Evolutionary conservation across 768 basidiomycete species (phyloP).

Genomic region (Epithele typhae): DNA sequence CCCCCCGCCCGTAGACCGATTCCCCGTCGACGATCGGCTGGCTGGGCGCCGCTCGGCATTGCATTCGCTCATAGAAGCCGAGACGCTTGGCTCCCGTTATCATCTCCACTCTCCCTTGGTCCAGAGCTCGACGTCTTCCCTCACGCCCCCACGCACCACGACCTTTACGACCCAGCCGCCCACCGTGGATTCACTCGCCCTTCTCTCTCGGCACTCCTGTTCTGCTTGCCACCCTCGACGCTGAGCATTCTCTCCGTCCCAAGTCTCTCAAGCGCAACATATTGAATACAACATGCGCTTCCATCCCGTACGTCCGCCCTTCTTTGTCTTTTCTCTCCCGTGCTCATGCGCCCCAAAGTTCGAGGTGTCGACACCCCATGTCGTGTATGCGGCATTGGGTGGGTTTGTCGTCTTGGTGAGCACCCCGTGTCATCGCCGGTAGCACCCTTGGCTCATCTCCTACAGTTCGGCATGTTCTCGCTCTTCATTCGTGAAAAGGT

Average conservation of each 20-base stretch:
- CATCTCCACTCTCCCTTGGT: slow-evolving; percentile 11
- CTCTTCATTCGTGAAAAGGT: slow-evolving; percentile 86
- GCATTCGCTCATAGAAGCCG: slow-evolving; percentile 7
- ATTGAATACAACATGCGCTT: slow-evolving; percentile 36
- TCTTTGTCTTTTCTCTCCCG: not conserved
- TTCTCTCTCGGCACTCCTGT: no score
- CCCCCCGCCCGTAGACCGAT: no score
- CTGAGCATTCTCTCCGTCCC: no score
- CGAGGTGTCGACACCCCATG: slow-evolving; percentile 65
- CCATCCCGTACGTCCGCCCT: slow-evolving; percentile 39
- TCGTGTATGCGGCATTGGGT: slow-evolving; percentile 75
- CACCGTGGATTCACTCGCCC: no score
- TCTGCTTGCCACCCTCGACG: no score
- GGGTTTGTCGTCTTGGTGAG: slow-evolving; percentile 76
- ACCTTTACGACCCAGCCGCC: not conserved
- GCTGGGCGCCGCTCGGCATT: slow-evolving; percentile 17
- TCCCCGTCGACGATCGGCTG: slow-evolving; percentile 7
- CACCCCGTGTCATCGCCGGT: slow-evolving; percentile 5
- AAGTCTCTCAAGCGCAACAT: not conserved
- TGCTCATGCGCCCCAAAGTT: slow-evolving; percentile 31
- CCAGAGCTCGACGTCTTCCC: slow-evolving; percentile 6
- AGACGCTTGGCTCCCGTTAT: slow-evolving; percentile 14
- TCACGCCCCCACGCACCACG: not conserved
- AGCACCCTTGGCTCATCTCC: not conserved
- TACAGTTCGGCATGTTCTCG: slow-evolving; percentile 92